Conservation (phyloP, 1,284 basidiomycete genomes). For the Puccinia coronata region DNA sequence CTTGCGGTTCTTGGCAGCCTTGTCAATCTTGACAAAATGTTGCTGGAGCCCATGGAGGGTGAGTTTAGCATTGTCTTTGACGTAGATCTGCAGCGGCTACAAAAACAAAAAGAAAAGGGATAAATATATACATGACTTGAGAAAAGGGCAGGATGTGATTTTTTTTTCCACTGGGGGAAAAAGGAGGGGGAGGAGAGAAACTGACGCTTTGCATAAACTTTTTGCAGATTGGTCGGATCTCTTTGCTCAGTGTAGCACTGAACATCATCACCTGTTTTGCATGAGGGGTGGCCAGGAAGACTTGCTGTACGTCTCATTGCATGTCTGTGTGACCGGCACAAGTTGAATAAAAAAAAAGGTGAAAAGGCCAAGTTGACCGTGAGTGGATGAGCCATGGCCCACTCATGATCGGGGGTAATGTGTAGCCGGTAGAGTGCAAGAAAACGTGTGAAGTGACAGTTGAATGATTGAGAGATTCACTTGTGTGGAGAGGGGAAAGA, state of each 20-base stretch:
- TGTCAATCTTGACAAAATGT: constrained; percentile 95
- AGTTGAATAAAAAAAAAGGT: neutral
- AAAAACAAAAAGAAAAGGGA: neutral
- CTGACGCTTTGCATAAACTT: constrained; percentile 99
- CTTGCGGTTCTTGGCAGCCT: constrained; percentile 94
- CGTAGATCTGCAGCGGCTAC: constrained; percentile 97
- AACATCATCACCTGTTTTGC: constrained; percentile 99
- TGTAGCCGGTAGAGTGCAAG: neutral
- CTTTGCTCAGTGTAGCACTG: constrained; percentile 95
- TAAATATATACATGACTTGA: neutral
- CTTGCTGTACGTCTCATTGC: constrained; percentile 99
- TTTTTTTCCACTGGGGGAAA: neutral
- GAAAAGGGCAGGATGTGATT: neutral
- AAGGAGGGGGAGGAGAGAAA: too few species aligned
- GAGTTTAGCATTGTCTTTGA: constrained; percentile 98
- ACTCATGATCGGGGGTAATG: too few species aligned
- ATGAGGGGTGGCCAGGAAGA: constrained; percentile 98
- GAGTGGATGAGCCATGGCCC: too few species aligned
- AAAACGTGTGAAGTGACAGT: constrained; percentile 13
- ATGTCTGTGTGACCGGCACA: constrained; percentile 73
- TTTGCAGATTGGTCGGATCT: constrained; percentile 96
- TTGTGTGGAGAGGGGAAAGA: neutral
- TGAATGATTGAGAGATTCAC: neutral
- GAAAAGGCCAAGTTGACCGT: too few species aligned
- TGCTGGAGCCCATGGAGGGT: constrained; percentile 98